These are phyloP conservation scores for Dichotomopilus funicola DNA, from an alignment of 2,329 filamentous ascomycete species.

Conservation along the genomic window DNA sequence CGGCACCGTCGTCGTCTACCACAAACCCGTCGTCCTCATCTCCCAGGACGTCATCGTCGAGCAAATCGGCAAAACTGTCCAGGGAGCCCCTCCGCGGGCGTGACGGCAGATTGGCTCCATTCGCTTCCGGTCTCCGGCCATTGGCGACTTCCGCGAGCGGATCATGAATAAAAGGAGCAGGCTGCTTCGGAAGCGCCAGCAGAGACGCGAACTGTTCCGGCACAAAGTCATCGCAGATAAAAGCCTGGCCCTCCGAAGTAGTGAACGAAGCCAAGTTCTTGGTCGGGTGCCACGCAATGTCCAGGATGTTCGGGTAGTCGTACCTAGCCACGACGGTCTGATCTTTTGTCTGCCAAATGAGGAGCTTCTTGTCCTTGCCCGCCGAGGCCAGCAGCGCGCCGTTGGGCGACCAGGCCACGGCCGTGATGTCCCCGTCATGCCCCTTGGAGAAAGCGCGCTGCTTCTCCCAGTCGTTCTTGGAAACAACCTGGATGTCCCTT, in stretches of 20 bases:
- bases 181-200: constrained; percentile 56
- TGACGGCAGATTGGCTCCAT: constrained; percentile 49
- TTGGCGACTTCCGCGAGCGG: constrained; percentile 66
- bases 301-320: constrained; percentile 77
- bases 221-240: constrained; percentile 72
- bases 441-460: constrained; percentile 73
- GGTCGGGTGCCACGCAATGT: constrained; percentile 83
- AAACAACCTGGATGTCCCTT: constrained; percentile 78
- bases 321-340: constrained; percentile 73
- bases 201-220: constrained; percentile 50
- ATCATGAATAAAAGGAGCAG: constrained; percentile 81
- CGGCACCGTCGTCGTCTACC: constrained; percentile 89
- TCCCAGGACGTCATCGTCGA: constrained; percentile 48
- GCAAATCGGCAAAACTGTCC: constrained; percentile 77
- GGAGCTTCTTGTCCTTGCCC: constrained; percentile 59
- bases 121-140: constrained; percentile 47
- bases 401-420: constrained; percentile 89
- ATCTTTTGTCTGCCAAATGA: constrained; percentile 85
- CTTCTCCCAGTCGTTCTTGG: constrained; percentile 82
- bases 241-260: constrained; percentile 86
- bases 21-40: constrained; percentile 67
- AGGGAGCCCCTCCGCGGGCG: constrained; percentile 55
- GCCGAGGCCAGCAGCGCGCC: constrained; percentile 76
- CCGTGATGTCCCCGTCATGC: constrained; percentile 78
- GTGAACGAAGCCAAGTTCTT: constrained; percentile 89